phyloP scores from a whole-genome alignment of 805 yeast genomes.

The Clavispora carvajalis region DNA sequence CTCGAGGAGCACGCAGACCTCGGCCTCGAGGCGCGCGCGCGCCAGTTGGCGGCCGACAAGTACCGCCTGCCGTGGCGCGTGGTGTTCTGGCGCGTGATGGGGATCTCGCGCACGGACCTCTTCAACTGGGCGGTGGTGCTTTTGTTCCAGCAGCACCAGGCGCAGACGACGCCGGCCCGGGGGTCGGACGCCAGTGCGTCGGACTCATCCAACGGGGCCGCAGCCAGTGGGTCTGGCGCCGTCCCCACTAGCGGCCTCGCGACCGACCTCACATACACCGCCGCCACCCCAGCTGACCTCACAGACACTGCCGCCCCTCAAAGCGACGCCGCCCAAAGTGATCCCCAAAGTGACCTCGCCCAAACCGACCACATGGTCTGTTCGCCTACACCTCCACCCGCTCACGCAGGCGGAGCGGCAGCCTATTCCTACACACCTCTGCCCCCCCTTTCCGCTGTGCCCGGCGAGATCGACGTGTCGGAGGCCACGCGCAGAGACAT shows the following conservation, averaged over 20 bases:
- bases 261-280: too few relatives aligned
- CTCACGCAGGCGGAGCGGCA: too few relatives aligned
- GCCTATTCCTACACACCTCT: too few relatives aligned
- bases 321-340: too few relatives aligned
- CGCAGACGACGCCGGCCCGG: not conserved
- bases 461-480: not conserved
- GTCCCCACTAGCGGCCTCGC: too few relatives aligned
- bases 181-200: too few relatives aligned
- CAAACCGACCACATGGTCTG: too few relatives aligned
- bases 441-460: too few relatives aligned
- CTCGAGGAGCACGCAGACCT: conserved; percentile 25
- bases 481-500: not conserved
- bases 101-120: conserved; percentile 44
- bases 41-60: conserved; percentile 29
- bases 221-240: not conserved
- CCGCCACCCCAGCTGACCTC: not conserved
- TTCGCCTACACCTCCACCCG: too few relatives aligned
- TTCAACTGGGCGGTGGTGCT: conserved; percentile 45
- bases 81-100: conserved; percentile 54
- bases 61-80: conserved; percentile 25
- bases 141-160: conserved; percentile 10
- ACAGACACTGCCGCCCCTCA: not conserved
- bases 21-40: conserved; percentile 43
- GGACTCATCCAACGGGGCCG: not conserved
- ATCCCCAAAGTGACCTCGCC: too few relatives aligned